These are phyloP conservation scores for Backusella luteola DNA, from an alignment of 192 early-diverging fungal species.

Conservation along the genomic window DNA sequence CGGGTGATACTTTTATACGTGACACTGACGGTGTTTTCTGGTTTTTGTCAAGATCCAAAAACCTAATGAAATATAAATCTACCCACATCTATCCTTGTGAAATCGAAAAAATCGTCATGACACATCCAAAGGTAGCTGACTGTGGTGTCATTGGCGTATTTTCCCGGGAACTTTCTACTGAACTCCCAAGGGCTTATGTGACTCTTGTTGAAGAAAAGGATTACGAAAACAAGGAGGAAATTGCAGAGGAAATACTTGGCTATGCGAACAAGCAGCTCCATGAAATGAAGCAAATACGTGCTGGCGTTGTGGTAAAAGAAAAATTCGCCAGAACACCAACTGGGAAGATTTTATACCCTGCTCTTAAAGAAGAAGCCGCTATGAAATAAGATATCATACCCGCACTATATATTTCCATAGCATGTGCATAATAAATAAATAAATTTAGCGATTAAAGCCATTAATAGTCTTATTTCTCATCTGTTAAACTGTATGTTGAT, in stretches of 20 bases:
- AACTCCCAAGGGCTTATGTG: background rate
- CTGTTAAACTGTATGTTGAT: no score
- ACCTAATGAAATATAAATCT: constrained; percentile 85
- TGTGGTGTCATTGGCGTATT: background rate
- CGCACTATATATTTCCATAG: background rate
- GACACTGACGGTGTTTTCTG: constrained; percentile 73
- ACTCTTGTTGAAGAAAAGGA: background rate
- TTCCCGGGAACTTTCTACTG: background rate
- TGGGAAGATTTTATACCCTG: background rate
- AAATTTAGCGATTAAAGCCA: background rate
- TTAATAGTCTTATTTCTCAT: background rate
- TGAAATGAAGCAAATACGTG: background rate
- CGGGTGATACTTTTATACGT: constrained; percentile 77
- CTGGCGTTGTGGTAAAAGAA: background rate
- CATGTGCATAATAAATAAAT: background rate
- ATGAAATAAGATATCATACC: background rate
- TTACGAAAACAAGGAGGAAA: background rate
- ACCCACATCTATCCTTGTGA: constrained; percentile 88
- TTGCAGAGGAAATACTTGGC: background rate
- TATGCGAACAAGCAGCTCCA: background rate
- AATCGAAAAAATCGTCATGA: constrained; percentile 69
- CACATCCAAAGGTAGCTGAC: constrained; percentile 66
- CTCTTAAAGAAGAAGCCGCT: background rate
- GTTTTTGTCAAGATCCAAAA: constrained; percentile 83
- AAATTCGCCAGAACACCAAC: background rate